These are phyloP conservation scores for Backusella macrospora DNA, from an alignment of 192 early-diverging fungal genomes.

Conservation along the genomic window DNA sequence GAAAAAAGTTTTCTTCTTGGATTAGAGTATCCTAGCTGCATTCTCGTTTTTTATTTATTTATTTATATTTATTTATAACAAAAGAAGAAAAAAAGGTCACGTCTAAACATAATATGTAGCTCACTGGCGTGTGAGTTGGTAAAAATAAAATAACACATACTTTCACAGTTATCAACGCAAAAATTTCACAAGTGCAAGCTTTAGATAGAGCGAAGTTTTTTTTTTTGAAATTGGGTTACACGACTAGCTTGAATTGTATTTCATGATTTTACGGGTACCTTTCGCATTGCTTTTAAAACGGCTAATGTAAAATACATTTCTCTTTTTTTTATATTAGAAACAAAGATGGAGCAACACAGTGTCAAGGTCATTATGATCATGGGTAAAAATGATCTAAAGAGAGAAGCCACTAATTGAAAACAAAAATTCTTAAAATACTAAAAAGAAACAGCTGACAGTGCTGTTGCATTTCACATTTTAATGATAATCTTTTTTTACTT, in stretches of 20 bases:
- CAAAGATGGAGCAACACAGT: not conserved
- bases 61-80: conserved; percentile 6
- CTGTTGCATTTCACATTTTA: conserved; percentile 11
- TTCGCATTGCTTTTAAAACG: not conserved
- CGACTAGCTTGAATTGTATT: not conserved
- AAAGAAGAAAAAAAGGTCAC: conserved; percentile 11
- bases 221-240: not conserved
- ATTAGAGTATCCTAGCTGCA: conserved; percentile 8
- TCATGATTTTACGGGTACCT: conserved; percentile 1
- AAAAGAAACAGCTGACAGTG: conserved; percentile 13
- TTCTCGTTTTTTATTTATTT: not conserved
- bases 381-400: conserved; percentile 7
- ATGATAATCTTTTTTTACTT: conserved; percentile 14
- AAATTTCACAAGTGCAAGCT: not conserved
- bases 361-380: conserved; percentile 14
- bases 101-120: conserved; percentile 9
- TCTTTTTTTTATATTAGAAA: not conserved
- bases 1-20: conserved; percentile 14
- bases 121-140: conserved; percentile 13
- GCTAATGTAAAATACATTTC: not conserved
- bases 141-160: not conserved
- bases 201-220: not conserved
- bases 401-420: not conserved
- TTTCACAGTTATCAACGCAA: not conserved
- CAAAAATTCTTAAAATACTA: conserved; percentile 10